Conservation (phyloP, 306 rosid genomes). For the Astragalus glycyphyllos region DNA sequence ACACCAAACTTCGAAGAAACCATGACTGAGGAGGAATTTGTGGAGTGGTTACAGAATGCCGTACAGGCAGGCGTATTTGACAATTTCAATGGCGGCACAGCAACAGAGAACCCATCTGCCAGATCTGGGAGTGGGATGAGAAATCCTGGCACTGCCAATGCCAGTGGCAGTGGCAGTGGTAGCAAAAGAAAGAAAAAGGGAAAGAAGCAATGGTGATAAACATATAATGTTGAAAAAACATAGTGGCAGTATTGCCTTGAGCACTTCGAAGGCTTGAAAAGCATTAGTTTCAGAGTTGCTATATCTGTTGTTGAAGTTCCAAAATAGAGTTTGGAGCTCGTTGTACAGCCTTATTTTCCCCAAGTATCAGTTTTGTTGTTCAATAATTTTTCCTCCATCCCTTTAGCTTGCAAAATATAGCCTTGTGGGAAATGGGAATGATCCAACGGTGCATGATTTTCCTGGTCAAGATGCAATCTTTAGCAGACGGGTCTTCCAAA, state of each 20-base stretch:
- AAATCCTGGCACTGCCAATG: constrained; percentile 46
- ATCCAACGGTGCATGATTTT: no score
- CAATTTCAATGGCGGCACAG: constrained; percentile 50
- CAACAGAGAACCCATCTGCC: constrained; percentile 67
- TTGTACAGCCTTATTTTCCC: constrained; percentile 52
- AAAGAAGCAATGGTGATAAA: constrained; percentile 72
- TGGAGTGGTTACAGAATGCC: constrained; percentile 92
- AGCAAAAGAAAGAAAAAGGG: constrained; percentile 89
- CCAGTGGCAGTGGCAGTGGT: constrained; percentile 49
- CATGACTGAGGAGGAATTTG: constrained; percentile 92
- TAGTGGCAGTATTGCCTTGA: constrained; percentile 39
- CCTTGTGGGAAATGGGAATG: no score
- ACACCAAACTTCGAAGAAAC: constrained; percentile 69
- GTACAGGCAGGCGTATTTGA: constrained; percentile 74
- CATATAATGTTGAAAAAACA: constrained; percentile 27
- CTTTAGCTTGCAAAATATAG: constrained; percentile 4
- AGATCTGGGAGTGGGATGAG: constrained; percentile 63
- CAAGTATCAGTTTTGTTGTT: constrained; percentile 29
- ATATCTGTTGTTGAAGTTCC: constrained; percentile 49
- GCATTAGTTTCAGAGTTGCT: constrained; percentile 43
- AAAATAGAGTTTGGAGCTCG: constrained; percentile 46
- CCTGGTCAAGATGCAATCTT: constrained; percentile 3
- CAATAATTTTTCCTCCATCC: constrained; percentile 33
- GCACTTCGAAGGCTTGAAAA: constrained; percentile 40
- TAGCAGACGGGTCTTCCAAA: constrained; percentile 18